Conservation (phyloP, 2,329 filamentous ascomycete species). For the Cladosporium oxysporum region DNA sequence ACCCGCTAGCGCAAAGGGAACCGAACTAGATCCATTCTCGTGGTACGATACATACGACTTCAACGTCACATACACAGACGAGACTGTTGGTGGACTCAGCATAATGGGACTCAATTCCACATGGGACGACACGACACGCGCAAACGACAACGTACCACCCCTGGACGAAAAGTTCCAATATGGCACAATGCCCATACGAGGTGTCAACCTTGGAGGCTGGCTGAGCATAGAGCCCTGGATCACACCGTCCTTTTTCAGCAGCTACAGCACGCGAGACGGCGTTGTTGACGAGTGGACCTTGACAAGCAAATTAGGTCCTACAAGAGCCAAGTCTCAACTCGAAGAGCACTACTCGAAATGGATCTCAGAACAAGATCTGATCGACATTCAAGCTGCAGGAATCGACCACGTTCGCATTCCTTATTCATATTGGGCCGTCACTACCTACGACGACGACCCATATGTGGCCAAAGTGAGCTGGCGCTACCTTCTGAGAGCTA, state of each 20-base stretch:
- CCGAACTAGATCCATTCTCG: slow-evolving; percentile 81
- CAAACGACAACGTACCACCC: slow-evolving; percentile 78
- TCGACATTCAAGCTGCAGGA: slow-evolving; percentile 80
- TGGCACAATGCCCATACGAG: slow-evolving; percentile 74
- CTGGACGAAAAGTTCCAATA: slow-evolving; percentile 80
- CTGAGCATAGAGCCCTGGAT: slow-evolving; percentile 93
- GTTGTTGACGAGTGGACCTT: slow-evolving; percentile 91
- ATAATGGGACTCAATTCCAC: slow-evolving; percentile 83
- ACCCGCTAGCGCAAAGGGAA: slow-evolving; percentile 65
- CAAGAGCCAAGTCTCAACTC: slow-evolving; percentile 64
- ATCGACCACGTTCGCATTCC: slow-evolving; percentile 97
- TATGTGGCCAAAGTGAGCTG: slow-evolving; percentile 86
- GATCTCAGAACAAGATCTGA: slow-evolving; percentile 80
- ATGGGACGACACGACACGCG: slow-evolving; percentile 79
- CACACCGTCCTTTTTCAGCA: slow-evolving; percentile 83
- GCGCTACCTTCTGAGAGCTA: slow-evolving; percentile 88
- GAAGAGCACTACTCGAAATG: slow-evolving; percentile 92
- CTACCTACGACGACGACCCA: slow-evolving; percentile 80
- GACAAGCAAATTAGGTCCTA: slow-evolving; percentile 66
- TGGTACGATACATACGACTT: slow-evolving; percentile 91
- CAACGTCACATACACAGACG: slow-evolving; percentile 89
- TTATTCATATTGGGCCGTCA: slow-evolving; percentile 92
- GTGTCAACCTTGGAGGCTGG: slow-evolving; percentile 94
- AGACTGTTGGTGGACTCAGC: slow-evolving; percentile 81
- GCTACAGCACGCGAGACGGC: slow-evolving; percentile 59